A percentile compares a stretch with the other conserved stretches of the same genome.
Conservation (phyloP, 2,329 filamentous ascomycete species). For the Diaporthe batatas region DNA sequence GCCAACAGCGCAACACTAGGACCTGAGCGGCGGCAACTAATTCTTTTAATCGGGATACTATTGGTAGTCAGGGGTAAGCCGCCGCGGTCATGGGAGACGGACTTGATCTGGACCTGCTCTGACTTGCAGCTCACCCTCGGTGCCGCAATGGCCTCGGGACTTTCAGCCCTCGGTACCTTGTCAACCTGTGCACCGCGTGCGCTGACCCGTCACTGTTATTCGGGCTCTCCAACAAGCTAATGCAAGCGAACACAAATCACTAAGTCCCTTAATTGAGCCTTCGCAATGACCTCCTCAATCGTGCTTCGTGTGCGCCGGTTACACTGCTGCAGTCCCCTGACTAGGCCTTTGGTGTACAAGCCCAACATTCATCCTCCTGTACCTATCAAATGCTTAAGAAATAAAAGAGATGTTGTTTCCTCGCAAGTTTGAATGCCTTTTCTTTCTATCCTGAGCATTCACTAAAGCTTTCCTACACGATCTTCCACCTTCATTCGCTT, state of each 20-base stretch:
- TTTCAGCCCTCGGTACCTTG: background rate
- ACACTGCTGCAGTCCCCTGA: constrained; percentile 30
- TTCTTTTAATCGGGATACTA: background rate
- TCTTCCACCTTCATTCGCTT: background rate
- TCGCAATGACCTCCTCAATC: constrained; percentile 10
- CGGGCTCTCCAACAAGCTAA: constrained; percentile 19
- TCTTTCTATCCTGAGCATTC: too few species aligned
- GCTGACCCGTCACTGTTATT: background rate
- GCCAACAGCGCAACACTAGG: background rate
- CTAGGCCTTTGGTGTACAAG: background rate
- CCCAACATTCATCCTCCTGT: background rate
- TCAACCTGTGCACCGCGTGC: background rate
- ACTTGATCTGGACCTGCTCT: constrained; percentile 4
- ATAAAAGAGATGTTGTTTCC: background rate
- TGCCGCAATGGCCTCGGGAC: background rate
- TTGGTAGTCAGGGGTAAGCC: background rate
- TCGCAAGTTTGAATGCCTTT: fast-evolving
- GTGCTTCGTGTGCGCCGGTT: background rate
- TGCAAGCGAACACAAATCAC: constrained; percentile 17
- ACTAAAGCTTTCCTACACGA: background rate
- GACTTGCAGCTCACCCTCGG: constrained; percentile 7
- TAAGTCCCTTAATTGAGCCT: background rate
- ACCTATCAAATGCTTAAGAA: too few species aligned
- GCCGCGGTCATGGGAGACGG: too few species aligned
- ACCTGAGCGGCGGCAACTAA: background rate